Base-by-base conservation (phyloP, 345 rosid genomes). In the Litchi chinensis region DNA sequence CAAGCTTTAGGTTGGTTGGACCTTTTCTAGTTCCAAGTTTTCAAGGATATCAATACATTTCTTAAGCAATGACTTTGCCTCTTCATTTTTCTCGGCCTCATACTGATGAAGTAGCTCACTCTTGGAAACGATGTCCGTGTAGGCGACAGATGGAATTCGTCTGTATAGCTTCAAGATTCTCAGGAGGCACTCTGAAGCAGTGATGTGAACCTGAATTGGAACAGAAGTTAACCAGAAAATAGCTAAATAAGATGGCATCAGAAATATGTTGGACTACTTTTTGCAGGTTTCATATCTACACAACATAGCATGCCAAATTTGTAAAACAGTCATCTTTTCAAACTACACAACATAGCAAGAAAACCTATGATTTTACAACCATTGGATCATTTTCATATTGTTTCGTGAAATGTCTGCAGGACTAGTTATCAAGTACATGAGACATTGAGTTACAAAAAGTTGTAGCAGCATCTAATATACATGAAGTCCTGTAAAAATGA, bases 71-170 rank as follows among this genome's bases (percentile, higher is more conserved):
- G 95, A 89, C 81, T 88, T 93, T 0, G 99, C 97, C 78, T 82
- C 92, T 85, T 81, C 95, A 68, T 85, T 93, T 88, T 93, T 95
- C 73, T 92, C 98, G 22, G 87, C 88, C 79, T 92, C 98, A 69
- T 79, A 80, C 50, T 83, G 88, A 68, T 87, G 90, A 67, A 84
- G 75, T 50, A 95, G 81, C 82, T 91, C 93, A 59, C 74, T 84
- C 81, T 85, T 89, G 69, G 87, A 85, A 63, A 79, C 88, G 13
- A 63, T 77, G 21, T 87, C 88, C 8, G 71, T 65, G 54, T 80
- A 78, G 77, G 48, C 71, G 63, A 75, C 73, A 0, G 86, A 40
- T 28, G 90, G 82, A 59, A 90, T 84, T 63, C 50, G 85, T 74
- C 81, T 72, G 73, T 19, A 77, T 74, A 91, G 83, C 82, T 80